A percentile compares a stretch with the other conserved stretches of the same genome.
Conservation (phyloP, 1,139 yeast species). For the Kazachstania sp. region DNA sequence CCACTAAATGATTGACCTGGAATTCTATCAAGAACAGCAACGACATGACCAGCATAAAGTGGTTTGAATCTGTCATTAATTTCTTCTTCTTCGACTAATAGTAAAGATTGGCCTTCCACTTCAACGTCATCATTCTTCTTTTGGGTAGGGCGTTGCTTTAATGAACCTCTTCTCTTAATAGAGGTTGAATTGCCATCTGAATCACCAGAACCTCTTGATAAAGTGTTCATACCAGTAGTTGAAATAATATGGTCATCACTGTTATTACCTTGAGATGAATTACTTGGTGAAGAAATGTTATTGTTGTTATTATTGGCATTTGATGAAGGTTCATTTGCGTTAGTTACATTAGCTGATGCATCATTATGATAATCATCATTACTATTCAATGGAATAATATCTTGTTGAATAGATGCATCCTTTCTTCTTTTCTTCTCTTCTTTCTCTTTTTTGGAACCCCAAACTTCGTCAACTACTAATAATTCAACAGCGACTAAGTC, state of each 20-base stretch:
- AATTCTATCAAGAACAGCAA: conserved; percentile 93
- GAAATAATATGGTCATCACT: conserved; percentile 25
- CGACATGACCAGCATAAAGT: conserved; percentile 94
- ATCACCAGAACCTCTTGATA: conserved; percentile 7
- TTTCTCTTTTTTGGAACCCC: conserved; percentile 93
- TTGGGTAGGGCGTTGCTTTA: conserved; percentile 95
- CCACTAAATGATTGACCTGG: conserved; percentile 96
- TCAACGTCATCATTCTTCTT: conserved; percentile 97
- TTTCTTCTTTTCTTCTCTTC: conserved; percentile 95
- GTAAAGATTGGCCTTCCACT: conserved; percentile 91
- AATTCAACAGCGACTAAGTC: conserved; percentile 93
- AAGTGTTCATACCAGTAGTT: conserved; percentile 18
- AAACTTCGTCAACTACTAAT: conserved; percentile 90
- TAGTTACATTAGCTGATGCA: conserved; percentile 39
- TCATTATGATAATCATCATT: conserved; percentile 63
- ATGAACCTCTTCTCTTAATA: conserved; percentile 70
- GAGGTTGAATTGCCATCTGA: conserved; percentile 22
- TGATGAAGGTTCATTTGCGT: conserved; percentile 17
- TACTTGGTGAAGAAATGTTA: conserved; percentile 9
- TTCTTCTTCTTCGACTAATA: conserved; percentile 91
- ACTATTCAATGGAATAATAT: conserved; percentile 34
- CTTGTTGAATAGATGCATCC: conserved; percentile 39
- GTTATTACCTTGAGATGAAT: conserved; percentile 20
- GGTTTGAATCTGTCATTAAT: conserved; percentile 90
- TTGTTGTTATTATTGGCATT: conserved; percentile 7